Evolutionary conservation across 1,284 basidiomycete species (phyloP), one percentile per base, ranked within the genome.

Genomic region (Trametes polyzona): DNA sequence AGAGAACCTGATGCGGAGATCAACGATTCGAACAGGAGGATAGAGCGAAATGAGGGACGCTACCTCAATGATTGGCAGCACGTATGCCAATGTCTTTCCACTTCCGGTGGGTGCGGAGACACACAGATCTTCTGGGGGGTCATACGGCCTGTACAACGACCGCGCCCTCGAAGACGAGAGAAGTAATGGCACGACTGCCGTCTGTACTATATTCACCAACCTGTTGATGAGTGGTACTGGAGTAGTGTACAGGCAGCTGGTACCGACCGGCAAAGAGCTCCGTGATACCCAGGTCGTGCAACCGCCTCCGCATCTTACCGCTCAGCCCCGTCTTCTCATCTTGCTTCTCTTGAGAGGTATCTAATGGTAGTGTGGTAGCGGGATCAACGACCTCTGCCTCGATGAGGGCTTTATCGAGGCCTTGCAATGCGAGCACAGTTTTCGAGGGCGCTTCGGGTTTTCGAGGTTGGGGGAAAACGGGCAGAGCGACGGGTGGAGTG

Each of bases 81-180:
- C 90, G 73, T 99, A 99, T 12, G 95, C 93, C 19, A 99, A 80
- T 0, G 96, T 99, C 76, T 99, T 99, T 0, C 96, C 96, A 65
- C 93, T 96, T 29, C 96, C 96, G 0, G 96, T 99, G 0, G 97
- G 97, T 1, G 97, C 97, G 5, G 95, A 97, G n/a, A 97, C 92
- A 66, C 96, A 96, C 9, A 96, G 81, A 72, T 99, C 97, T 37
- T 82, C 81, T 23, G 89, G 88, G 24, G 84, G 81, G 50, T 83
- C 72, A 64, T 86, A 88, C 0, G 92, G 88, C 14, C 84, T 79
- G 67, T 95, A 94, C 3, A 97, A 76, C 0, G 79, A 73, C 43
- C 75, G 73, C 57, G 77, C 69, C 10, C 58, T 66, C 32, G 57
- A 62, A 49, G 79, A 69, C 21, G 73, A 64, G 17, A 95, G 80